phyloP scores from a whole-genome alignment of 305 asterid genomes.

The Fraxinus ornus region DNA sequence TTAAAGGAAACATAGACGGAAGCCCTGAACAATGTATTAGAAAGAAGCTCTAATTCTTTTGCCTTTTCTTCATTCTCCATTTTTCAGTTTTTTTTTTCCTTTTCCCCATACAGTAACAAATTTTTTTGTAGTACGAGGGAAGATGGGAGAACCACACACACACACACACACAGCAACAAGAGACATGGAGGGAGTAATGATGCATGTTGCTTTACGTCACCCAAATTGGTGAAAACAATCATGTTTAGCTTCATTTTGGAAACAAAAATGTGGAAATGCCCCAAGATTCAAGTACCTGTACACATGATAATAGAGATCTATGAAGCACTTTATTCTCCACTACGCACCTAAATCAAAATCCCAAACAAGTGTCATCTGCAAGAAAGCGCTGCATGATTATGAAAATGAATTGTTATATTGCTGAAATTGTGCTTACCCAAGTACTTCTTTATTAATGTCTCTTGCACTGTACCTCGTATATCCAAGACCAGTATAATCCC shows the following conservation, averaged over 20 bases:
- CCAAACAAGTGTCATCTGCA: constrained; percentile 34
- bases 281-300: constrained; percentile 58
- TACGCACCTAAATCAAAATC: constrained; percentile 69
- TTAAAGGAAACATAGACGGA: not conserved
- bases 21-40: not conserved
- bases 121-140: not conserved
- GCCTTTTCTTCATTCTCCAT: not conserved
- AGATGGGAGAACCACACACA: not conserved
- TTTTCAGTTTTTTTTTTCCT: not conserved
- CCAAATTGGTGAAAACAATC: not conserved
- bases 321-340: constrained; percentile 99
- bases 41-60: not conserved
- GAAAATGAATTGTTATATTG: constrained; percentile 19
- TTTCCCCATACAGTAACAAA: not conserved
- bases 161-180: not conserved
- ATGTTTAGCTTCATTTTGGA: not conserved
- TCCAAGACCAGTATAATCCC: constrained; percentile 98
- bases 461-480: constrained; percentile 85
- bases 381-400: constrained; percentile 20
- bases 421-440: constrained; percentile 66
- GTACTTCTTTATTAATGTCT: constrained; percentile 68
- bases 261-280: constrained; percentile 11
- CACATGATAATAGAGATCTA: constrained; percentile 62
- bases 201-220: not conserved
- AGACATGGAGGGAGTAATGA: not conserved